Evolutionary conservation across 2,329 filamentous ascomycete genomes (phyloP).

Genomic region (Ophiosphaerella herpotricha): DNA sequence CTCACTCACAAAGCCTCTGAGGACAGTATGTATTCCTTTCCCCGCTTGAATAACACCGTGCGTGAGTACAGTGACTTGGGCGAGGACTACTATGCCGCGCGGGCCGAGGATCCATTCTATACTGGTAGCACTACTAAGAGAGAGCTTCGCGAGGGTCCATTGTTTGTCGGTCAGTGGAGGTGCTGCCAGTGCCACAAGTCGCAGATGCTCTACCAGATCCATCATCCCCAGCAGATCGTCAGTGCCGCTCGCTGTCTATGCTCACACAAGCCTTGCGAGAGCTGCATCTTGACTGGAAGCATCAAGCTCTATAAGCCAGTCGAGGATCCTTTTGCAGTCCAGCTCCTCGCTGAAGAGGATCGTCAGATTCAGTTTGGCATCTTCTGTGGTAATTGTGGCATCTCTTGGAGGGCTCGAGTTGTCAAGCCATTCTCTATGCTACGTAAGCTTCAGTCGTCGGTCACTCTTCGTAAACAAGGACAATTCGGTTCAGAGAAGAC

Average conservation of each 20-base stretch:
- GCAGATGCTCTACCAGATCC: conserved; percentile 1
- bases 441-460: conserved; percentile 3
- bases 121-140: not conserved
- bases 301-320: conserved; percentile 31
- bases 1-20: no score
- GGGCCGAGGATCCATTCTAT: not conserved
- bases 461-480: conserved; percentile 14
- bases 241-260: conserved; percentile 27
- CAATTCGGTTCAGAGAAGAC: not conserved
- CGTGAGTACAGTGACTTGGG: not conserved
- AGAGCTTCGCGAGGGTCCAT: not conserved
- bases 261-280: conserved; percentile 28
- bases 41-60: not conserved
- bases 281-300: conserved; percentile 22
- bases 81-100: not conserved
- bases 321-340: conserved; percentile 26
- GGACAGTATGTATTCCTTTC: no score
- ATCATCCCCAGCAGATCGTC: conserved; percentile 19
- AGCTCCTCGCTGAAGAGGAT: conserved; percentile 9
- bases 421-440: conserved; percentile 6
- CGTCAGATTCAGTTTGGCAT: conserved; percentile 27
- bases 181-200: conserved; percentile 8
- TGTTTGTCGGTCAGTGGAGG: conserved; percentile 5
- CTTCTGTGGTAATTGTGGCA: conserved; percentile 29
- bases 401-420: conserved; percentile 24